Conservation (phyloP, 352 stramenopile species). For the Phytophthora crassamura region DNA sequence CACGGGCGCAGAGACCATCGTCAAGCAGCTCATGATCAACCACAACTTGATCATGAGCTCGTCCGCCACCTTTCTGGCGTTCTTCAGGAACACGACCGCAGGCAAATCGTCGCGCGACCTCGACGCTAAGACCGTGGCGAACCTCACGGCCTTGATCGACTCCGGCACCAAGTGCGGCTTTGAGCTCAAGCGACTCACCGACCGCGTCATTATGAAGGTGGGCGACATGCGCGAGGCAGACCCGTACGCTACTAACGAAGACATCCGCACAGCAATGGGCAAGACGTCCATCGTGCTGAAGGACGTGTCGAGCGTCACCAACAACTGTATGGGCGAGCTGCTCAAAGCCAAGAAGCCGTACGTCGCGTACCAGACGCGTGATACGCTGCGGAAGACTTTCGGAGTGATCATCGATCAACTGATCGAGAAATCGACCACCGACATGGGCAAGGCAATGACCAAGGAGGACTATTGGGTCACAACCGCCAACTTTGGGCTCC, state of each 20-base stretch:
- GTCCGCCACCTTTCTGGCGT: conserved; percentile 39
- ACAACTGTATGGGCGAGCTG: conserved; percentile 52
- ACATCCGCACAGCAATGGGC: conserved; percentile 52
- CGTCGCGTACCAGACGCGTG: conserved; percentile 47
- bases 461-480: conserved; percentile 45
- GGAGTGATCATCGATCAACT: conserved; percentile 66
- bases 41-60: conserved; percentile 49
- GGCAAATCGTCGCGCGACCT: conserved; percentile 33
- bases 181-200: conserved; percentile 50
- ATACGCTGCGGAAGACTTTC: conserved; percentile 59
- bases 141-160: conserved; percentile 46
- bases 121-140: conserved; percentile 30
- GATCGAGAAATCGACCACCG: conserved; percentile 44
- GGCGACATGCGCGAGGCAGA: conserved; percentile 44
- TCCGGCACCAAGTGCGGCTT: conserved; percentile 47
- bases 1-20: conserved; percentile 38
- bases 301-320: conserved; percentile 52
- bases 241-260: conserved; percentile 32
- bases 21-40: conserved; percentile 51
- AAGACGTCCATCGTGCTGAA: conserved; percentile 51
- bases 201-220: conserved; percentile 53
- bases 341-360: conserved; percentile 39
- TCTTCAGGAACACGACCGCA: conserved; percentile 31
- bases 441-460: conserved; percentile 48
- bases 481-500: conserved; percentile 42